Percentiles rank a stretch among this genome's conserved stretches.
These are phyloP conservation scores for Epithemia pelagica DNA, from an alignment of 108 stramenopile genomes.

Conservation along the genomic window DNA sequence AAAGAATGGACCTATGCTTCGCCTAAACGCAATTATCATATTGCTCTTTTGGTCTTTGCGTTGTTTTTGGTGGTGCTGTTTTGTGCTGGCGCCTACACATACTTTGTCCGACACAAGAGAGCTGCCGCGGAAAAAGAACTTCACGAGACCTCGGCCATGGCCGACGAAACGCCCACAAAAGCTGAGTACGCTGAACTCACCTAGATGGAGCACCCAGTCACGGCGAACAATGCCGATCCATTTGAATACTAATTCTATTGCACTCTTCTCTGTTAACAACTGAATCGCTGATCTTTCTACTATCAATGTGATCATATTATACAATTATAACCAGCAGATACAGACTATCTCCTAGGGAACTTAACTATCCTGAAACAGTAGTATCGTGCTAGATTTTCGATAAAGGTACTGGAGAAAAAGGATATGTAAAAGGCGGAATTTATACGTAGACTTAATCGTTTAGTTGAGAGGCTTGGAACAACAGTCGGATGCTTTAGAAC, in stretches of 20 bases:
- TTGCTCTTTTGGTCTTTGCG: slow-evolving; percentile 14
- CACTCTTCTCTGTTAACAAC: background rate
- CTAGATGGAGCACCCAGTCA: background rate
- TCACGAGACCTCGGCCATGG: slow-evolving; percentile 5
- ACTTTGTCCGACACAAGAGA: slow-evolving; percentile 44
- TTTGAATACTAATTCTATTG: background rate
- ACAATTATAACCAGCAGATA: too few species aligned
- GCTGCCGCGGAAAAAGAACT: slow-evolving; percentile 12
- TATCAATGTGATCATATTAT: too few species aligned
- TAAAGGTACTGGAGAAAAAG: too few species aligned
- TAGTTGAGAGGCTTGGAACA: too few species aligned
- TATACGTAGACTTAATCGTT: too few species aligned
- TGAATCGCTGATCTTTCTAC: too few species aligned
- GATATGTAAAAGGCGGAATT: too few species aligned
- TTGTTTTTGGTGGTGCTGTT: slow-evolving; percentile 5
- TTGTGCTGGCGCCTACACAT: slow-evolving; percentile 34
- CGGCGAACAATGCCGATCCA: background rate
- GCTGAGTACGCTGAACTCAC: slow-evolving; percentile 2
- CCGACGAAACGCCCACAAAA: too few species aligned
- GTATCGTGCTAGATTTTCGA: too few species aligned
- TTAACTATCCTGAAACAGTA: too few species aligned
- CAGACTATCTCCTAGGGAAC: too few species aligned
- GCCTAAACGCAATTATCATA: slow-evolving; percentile 19
- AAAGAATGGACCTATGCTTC: slow-evolving; percentile 24
- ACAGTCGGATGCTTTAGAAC: too few species aligned